Evolutionary conservation across 352 stramenopile genomes (phyloP), one percentile per base, ranked within the genome.

Genomic region (Phytophthora ohioensis): DNA sequence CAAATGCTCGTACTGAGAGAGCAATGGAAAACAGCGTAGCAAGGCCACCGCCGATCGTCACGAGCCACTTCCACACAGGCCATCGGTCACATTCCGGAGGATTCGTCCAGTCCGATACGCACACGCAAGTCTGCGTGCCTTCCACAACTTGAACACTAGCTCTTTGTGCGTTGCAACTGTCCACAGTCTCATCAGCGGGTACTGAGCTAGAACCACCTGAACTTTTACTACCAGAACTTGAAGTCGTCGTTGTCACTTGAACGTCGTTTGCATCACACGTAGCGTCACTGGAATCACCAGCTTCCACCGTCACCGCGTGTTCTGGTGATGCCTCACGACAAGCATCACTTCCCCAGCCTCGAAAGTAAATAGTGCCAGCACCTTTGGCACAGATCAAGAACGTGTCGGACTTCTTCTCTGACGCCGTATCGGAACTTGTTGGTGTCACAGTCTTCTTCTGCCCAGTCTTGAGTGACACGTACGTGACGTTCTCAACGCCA

Each of bases 391-490:
- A 93, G 53, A 93, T 89, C 47, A 87, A 69, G 64, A 89, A 91
- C 5, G 70, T 82, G 39, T 66, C 71, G 36, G 64, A 75, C 32
- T 80, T 76, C 11, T 79, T 68, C 1, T 60, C 71, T 0, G 85
- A 83, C 7, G 61, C 32, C 30, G 76, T 58, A 60, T 80, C 71
- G 11, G 69, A 73, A 27, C 83, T 58, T 15, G 68, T 81, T 2
- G 78, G 79, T 13, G 82, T 91, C n/a, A 73, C 64, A 0, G 78
- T 89, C 68, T 91, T 91, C 75, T 89, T 91, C 69, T 93, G 85
- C 11, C 82, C 82, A 10, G 67, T 63, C 34, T 86, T 85, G 51
- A 92, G 75, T 32, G 73, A 67, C 31, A 90, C 61, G 71, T 84
- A 93, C 10, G 85, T 93, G 4, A 93, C 84, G 60, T 90, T 88